A percentile compares a stretch with the other conserved stretches of the same genome.
Conservation (phyloP, 345 rosid species). For the Euphorbia pulcherrima region DNA sequence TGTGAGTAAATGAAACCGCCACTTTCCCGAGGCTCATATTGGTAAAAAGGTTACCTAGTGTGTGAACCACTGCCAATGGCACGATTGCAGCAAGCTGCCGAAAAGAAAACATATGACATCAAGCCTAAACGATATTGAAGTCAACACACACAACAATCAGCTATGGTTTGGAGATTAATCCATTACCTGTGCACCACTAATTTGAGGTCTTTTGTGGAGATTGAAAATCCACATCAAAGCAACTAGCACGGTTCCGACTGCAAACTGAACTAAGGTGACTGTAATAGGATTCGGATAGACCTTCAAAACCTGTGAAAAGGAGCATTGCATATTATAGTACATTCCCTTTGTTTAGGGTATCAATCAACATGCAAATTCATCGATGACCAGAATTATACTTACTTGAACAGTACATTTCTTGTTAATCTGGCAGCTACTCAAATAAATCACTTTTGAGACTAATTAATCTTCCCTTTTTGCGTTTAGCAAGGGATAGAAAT, state of each 20-base stretch:
- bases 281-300: constrained; percentile 71
- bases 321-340: background rate
- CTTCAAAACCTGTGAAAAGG: constrained; percentile 67
- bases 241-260: constrained; percentile 75
- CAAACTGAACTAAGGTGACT: constrained; percentile 63
- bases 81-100: constrained; percentile 68
- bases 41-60: constrained; percentile 84
- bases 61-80: constrained; percentile 87
- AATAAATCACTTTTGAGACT: background rate
- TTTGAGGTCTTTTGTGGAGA: constrained; percentile 70
- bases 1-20: constrained; percentile 97
- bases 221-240: constrained; percentile 74
- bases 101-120: background rate
- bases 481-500: background rate
- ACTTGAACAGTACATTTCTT: background rate
- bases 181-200: constrained; percentile 42
- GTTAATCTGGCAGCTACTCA: background rate
- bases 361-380: background rate
- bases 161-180: background rate
- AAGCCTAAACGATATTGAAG: background rate
- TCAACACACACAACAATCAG: background rate
- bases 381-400: background rate
- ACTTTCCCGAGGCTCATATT: constrained; percentile 99
- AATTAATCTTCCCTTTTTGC: background rate
- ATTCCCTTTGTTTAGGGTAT: background rate